A percentile compares a stretch with the other conserved stretches of the same genome.
Conservation (phyloP, 2,329 filamentous ascomycete genomes). For the Zasmidium cellare region DNA sequence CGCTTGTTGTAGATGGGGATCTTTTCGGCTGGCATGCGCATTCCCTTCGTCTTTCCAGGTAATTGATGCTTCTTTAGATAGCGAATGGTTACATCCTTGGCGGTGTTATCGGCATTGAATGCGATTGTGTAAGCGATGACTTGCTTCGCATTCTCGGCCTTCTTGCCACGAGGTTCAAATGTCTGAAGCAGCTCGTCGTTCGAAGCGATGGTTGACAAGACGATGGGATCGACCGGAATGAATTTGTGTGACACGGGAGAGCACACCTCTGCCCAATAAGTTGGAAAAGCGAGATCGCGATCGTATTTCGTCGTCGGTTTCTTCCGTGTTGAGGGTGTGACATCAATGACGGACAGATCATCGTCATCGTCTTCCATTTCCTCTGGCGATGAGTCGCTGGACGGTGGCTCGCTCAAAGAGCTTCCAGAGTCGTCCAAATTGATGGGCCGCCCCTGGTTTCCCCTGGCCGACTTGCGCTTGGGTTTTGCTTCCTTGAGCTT, state of each 20-base stretch:
- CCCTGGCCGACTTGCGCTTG: constrained; percentile 27
- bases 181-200: constrained; percentile 70
- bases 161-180: constrained; percentile 79
- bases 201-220: constrained; percentile 68
- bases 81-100: constrained; percentile 69
- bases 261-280: constrained; percentile 90
- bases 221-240: constrained; percentile 74
- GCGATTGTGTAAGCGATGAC: constrained; percentile 87
- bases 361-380: constrained; percentile 48
- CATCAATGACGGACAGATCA: constrained; percentile 60
- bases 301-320: constrained; percentile 60
- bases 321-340: constrained; percentile 48
- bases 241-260: constrained; percentile 79
- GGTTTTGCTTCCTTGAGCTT: constrained; percentile 21
- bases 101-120: constrained; percentile 56
- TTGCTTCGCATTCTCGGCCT: constrained; percentile 83
- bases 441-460: constrained; percentile 41
- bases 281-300: constrained; percentile 75
- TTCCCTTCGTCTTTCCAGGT: constrained; percentile 87
- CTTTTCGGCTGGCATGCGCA: constrained; percentile 75
- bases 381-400: constrained; percentile 36
- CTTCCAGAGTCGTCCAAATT: constrained; percentile 52
- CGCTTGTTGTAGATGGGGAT: constrained; percentile 74
- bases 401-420: constrained; percentile 43
- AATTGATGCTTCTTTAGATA: constrained; percentile 81